Evolutionary conservation across 805 yeast genomes (phyloP).

Genomic region (Saccharomycodes ludwigii): DNA sequence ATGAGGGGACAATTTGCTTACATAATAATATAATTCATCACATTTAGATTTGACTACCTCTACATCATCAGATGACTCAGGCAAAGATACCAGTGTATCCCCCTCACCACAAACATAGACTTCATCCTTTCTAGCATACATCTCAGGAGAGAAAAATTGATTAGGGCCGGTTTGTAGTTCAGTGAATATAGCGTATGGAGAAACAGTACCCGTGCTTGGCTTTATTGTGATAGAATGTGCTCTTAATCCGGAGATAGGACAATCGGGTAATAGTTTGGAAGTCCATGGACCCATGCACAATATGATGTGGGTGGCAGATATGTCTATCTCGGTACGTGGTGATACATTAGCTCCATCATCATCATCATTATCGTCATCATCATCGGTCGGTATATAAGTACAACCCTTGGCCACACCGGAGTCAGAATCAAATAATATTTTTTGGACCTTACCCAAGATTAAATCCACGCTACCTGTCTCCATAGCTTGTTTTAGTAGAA

Average conservation of each 20-base stretch:
- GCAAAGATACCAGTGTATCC: constrained; percentile 78
- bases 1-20: constrained; percentile 60
- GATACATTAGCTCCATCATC: constrained; percentile 21
- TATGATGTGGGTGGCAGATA: constrained; percentile 66
- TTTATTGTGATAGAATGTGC: constrained; percentile 91
- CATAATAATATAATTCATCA: constrained; percentile 73
- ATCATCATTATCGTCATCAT: constrained; percentile 21
- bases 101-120: constrained; percentile 97
- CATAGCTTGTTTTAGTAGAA: constrained; percentile 64
- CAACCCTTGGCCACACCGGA: constrained; percentile 30
- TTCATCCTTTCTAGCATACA: constrained; percentile 90
- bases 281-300: constrained; percentile 97
- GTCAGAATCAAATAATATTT: constrained; percentile 47
- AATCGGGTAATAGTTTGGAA: constrained; percentile 74
- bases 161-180: constrained; percentile 64
- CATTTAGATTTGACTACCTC: constrained; percentile 80
- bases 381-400: constrained; percentile 22
- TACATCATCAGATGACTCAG: constrained; percentile 90
- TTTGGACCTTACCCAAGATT: constrained; percentile 72
- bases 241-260: constrained; percentile 87
- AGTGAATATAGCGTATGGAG: constrained; percentile 90
- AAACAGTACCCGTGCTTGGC: constrained; percentile 65
- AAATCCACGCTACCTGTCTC: constrained; percentile 76
- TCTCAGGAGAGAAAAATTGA: constrained; percentile 78
- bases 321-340: constrained; percentile 28